Base-by-base conservation (phyloP, 2,329 filamentous ascomycete species). In the Nectriaceae sp. region DNA sequence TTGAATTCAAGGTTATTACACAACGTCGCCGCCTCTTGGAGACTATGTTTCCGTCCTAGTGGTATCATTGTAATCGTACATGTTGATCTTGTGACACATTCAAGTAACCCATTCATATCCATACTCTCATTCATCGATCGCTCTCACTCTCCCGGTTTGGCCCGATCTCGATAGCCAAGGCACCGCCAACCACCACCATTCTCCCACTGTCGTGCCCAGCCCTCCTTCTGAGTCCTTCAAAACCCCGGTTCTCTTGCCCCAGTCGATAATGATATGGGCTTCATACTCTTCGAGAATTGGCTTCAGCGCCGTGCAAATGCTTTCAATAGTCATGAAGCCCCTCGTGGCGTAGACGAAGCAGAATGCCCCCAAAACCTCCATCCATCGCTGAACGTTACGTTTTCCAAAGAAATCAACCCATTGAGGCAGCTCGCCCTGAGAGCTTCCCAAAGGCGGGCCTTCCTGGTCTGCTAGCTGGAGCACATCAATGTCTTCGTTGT, bases 371-470 rank as follows among this genome's bases (percentile, higher is more conserved):
- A 90, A 65, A 11, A 87, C 75, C 53, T 83, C 78, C 45, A 79
- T 76, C 86, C 88, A 91, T 46, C 84, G 77, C 0, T 72, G 68
- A n/a, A 65, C 65, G 50, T 89, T 77, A 1, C 80, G 59, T 5
- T 77, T 71, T 6, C 81, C 84, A 51, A 87, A 82, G 50, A 91
- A 83, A 64, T 87, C 85, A 44, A 83, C 79, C 88, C 88, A 92
- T 44, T 89, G 77, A 0, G 88, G 88, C 4, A 89, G 71, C 36
- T 81, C 78, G 11, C 75, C 73, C 4, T 59, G 61, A 2, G 71
- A 67, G 1, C 75, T 73, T 13, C 63, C 50, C 0, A 61, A 62
- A 0, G 79, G 79, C 1, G 82, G 69, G 2, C 72, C 72, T 21
- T 65, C 60, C 2, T 52, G 44, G 5, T 56, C 56, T 6, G 72